A percentile compares a stretch with the other conserved stretches of the same genome.
These are phyloP conservation scores for Pneumocystis murina DNA, from an alignment of 1,139 yeast species.

Conservation along the genomic window DNA sequence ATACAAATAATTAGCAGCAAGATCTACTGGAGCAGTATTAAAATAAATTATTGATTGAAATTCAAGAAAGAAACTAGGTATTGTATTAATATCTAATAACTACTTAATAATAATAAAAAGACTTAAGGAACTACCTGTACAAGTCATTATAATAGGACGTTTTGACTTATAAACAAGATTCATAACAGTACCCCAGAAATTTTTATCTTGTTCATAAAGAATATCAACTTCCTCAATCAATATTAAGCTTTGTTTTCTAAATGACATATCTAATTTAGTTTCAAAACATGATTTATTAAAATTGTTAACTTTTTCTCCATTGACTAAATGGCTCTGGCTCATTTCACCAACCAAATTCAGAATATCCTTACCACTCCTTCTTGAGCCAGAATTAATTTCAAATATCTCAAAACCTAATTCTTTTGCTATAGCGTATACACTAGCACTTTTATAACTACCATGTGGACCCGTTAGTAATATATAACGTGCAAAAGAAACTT, in stretches of 20 bases:
- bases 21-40: neutral
- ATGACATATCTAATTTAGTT: slow-evolving; percentile 11
- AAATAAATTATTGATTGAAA: slow-evolving; percentile 8
- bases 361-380: slow-evolving; percentile 60
- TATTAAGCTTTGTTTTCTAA: slow-evolving; percentile 31
- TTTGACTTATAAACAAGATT: slow-evolving; percentile 51
- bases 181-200: slow-evolving; percentile 64
- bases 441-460: slow-evolving; percentile 69
- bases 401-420: slow-evolving; percentile 59
- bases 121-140: slow-evolving; percentile 35
- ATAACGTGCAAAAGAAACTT: slow-evolving; percentile 14
- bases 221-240: slow-evolving; percentile 78
- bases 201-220: slow-evolving; percentile 60
- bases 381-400: slow-evolving; percentile 63
- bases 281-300: slow-evolving; percentile 9
- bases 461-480: slow-evolving; percentile 54
- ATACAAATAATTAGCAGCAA: slow-evolving; percentile 16
- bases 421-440: slow-evolving; percentile 54
- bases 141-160: slow-evolving; percentile 69
- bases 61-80: slow-evolving; percentile 10
- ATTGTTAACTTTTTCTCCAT: slow-evolving; percentile 25
- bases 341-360: slow-evolving; percentile 54
- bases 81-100: slow-evolving; percentile 25
- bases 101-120: slow-evolving; percentile 43
- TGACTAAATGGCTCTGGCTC: slow-evolving; percentile 73